A percentile compares a stretch with the other conserved stretches of the same genome.
phyloP scores from a whole-genome alignment of 1,284 basidiomycete species.

The Erythrobasidium hasegawianum region DNA sequence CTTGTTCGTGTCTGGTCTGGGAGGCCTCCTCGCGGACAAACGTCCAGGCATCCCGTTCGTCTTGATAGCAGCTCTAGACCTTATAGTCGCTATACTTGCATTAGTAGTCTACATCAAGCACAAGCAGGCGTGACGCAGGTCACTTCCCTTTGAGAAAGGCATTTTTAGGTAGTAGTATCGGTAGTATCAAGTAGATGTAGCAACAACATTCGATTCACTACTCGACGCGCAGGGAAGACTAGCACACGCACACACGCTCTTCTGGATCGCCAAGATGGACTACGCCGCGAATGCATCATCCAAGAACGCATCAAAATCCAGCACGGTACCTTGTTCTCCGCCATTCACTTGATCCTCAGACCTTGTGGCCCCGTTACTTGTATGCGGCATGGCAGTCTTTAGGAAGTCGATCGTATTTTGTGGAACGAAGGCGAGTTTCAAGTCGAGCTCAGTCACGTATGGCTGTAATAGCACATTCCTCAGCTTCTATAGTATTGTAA shows the following conservation, averaged over 20 bases:
- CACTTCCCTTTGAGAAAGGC: too few relatives aligned
- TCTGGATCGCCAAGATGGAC: too few relatives aligned
- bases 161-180: too few relatives aligned
- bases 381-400: conserved; percentile 42
- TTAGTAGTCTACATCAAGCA: conserved; percentile 8
- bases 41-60: conserved; percentile 36
- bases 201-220: too few relatives aligned
- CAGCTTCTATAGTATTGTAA: too few relatives aligned
- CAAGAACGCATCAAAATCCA: conserved; percentile 26
- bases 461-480: too few relatives aligned
- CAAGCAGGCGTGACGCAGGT: background rate
- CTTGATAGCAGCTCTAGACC: conserved; percentile 31
- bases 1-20: conserved; percentile 35
- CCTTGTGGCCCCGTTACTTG: background rate
- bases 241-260: too few relatives aligned
- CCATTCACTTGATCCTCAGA: background rate
- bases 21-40: conserved; percentile 35
- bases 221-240: too few relatives aligned
- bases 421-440: conserved; percentile 78
- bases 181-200: too few relatives aligned
- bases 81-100: conserved; percentile 30
- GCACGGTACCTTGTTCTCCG: conserved; percentile 2
- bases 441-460: conserved; percentile 88
- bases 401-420: conserved; percentile 76
- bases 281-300: conserved; percentile 20